A percentile compares a stretch with the other conserved stretches of the same genome.
phyloP scores from a whole-genome alignment of 1,284 basidiomycete genomes.

The Cystobasidium slooffiae region DNA sequence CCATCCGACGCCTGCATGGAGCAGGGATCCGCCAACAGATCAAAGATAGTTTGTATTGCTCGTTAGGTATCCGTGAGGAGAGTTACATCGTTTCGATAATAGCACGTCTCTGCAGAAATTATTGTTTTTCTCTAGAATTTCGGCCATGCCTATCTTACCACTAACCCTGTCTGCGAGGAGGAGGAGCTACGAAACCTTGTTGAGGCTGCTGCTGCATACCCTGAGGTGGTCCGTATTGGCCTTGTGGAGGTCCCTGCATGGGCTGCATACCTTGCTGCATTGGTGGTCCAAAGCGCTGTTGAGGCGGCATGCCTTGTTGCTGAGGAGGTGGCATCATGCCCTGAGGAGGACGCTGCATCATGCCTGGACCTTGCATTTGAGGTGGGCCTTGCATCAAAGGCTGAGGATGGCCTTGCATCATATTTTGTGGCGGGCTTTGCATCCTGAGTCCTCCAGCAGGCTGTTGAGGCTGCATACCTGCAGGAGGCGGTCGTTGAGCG shows the following conservation, averaged over 20 bases:
- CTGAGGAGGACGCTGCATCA: slow-evolving; percentile 39
- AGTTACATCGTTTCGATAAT: background rate
- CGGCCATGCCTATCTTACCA: background rate
- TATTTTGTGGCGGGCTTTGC: background rate
- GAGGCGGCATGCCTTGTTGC: slow-evolving; percentile 31
- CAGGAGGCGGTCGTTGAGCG: background rate
- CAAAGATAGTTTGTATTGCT: too few species aligned
- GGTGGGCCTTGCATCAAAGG: slow-evolving; percentile 4
- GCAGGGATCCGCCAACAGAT: too few species aligned
- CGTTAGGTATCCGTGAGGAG: too few species aligned
- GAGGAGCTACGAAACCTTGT: slow-evolving; percentile 31
- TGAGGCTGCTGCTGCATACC: slow-evolving; percentile 30
- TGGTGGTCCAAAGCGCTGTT: slow-evolving; percentile 27
- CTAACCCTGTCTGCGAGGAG: slow-evolving; percentile 25
- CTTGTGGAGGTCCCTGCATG: slow-evolving; percentile 8
- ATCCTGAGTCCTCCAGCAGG: background rate
- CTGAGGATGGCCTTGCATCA: slow-evolving; percentile 4
- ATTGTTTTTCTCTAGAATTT: background rate
- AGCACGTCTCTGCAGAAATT: background rate
- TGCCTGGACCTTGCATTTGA: slow-evolving; percentile 14
- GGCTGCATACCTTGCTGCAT: slow-evolving; percentile 19
- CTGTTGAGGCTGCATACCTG: slow-evolving; percentile 11
- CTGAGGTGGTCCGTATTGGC: slow-evolving; percentile 17
- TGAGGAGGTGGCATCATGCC: slow-evolving; percentile 39
- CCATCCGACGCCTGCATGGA: too few species aligned